Evolutionary conservation across 495 filamentous ascomycete genomes (phyloP).

Genomic region (Hyaloscypha hepaticicola): DNA sequence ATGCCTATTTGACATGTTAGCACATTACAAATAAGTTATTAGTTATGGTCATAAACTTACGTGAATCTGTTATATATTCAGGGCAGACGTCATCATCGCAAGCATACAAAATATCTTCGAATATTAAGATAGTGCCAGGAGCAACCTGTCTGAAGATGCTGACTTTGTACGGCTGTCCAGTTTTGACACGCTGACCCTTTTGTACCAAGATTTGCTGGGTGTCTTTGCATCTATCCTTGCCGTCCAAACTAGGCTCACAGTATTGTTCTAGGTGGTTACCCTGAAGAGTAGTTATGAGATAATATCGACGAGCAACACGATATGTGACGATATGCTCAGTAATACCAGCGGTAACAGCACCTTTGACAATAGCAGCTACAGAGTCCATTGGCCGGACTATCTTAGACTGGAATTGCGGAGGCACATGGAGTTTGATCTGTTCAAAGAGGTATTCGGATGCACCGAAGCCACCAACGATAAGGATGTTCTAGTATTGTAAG

Average conservation of each 20-base stretch:
- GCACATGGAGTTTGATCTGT: slow-evolving; percentile 78
- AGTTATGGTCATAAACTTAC: slow-evolving; percentile 65
- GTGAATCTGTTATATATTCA: slow-evolving; percentile 97
- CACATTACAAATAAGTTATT: not conserved
- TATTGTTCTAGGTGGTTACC: slow-evolving; percentile 98
- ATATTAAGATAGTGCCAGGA: slow-evolving; percentile 96
- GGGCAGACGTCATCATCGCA: slow-evolving; percentile 98
- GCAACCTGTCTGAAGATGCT: slow-evolving; percentile 98
- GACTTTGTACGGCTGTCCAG: slow-evolving; percentile 97
- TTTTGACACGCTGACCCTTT: slow-evolving; percentile 98
- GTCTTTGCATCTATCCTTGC: slow-evolving; percentile 98
- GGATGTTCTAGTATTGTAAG: no score
- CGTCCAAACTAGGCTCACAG: slow-evolving; percentile 92
- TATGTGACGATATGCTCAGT: slow-evolving; percentile 95
- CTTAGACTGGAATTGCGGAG: slow-evolving; percentile 75
- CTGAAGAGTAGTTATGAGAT: slow-evolving; percentile 99
- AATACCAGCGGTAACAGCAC: slow-evolving; percentile 83
- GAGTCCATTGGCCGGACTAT: slow-evolving; percentile 77
- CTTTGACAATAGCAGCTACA: slow-evolving; percentile 75
- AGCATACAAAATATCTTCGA: slow-evolving; percentile 97
- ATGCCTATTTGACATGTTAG: slow-evolving; percentile 68
- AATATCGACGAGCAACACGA: slow-evolving; percentile 96
- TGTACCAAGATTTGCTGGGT: slow-evolving; percentile 98
- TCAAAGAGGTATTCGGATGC: slow-evolving; percentile 79
- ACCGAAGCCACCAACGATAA: slow-evolving; percentile 73